phyloP scores from a whole-genome alignment of 169 alveolate genomes.

The Plasmodium berghei region DNA sequence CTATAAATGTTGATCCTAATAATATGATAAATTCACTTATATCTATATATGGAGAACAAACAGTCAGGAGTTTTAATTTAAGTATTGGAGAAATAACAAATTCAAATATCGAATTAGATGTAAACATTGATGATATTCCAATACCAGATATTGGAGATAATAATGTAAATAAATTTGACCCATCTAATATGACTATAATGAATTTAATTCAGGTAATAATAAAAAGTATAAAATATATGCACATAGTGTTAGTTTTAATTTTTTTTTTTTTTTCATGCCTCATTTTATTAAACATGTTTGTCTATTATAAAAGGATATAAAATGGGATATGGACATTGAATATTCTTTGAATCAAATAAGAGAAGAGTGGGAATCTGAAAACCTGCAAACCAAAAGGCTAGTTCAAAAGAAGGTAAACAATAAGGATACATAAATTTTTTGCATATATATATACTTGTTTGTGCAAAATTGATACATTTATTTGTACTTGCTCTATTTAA shows the following conservation, averaged over 20 bases:
- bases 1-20: slow-evolving; percentile 66
- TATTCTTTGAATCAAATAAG: slow-evolving; percentile 67
- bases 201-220: slow-evolving; percentile 45
- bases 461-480: not conserved
- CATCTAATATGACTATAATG: slow-evolving; percentile 42
- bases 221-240: not conserved
- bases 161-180: slow-evolving; percentile 41
- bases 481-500: no score
- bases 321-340: slow-evolving; percentile 72
- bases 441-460: not conserved
- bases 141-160: slow-evolving; percentile 43
- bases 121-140: slow-evolving; percentile 45
- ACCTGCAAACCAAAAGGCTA: slow-evolving; percentile 48
- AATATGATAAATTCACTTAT: slow-evolving; percentile 58
- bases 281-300: not conserved
- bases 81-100: slow-evolving; percentile 47
- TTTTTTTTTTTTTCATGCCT: not conserved
- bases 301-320: slow-evolving; percentile 42
- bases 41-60: slow-evolving; percentile 61
- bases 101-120: slow-evolving; percentile 65
- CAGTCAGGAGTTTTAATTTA: slow-evolving; percentile 56
- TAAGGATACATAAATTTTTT: not conserved
- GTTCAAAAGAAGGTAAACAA: slow-evolving; percentile 61
- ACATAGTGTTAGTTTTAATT: not conserved
- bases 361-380: slow-evolving; percentile 69